Percentiles rank a stretch among this genome's conserved stretches.
Conservation (phyloP, 441 rosid genomes). For the Biscutella laevigata region DNA sequence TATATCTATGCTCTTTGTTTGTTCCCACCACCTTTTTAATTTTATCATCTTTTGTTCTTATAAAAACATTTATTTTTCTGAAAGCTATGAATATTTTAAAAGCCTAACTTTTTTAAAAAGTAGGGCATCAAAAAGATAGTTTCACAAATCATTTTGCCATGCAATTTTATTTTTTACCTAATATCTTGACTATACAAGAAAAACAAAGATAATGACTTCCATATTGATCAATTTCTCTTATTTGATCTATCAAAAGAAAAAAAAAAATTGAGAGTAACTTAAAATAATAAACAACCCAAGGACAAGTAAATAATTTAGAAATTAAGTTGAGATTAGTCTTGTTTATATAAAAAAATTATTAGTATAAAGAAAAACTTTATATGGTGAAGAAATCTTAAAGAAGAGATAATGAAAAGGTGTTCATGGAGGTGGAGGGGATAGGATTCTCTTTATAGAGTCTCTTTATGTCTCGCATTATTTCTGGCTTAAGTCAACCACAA, state of each 20-base stretch:
- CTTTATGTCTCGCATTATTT: constrained; percentile 27
- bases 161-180: constrained; percentile 1
- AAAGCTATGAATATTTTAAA: constrained; percentile 9
- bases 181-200: neutral
- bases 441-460: constrained; percentile 27
- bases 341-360: neutral
- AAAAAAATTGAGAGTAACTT: too few relatives aligned
- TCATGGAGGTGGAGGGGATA: constrained; percentile 27
- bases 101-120: constrained; percentile 12
- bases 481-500: constrained; percentile 28
- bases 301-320: neutral
- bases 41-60: constrained; percentile 9
- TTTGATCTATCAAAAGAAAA: too few relatives aligned
- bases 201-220: neutral
- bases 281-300: neutral
- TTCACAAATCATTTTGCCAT: constrained; percentile 13
- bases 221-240: neutral
- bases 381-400: constrained; percentile 4
- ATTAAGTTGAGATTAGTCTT: neutral
- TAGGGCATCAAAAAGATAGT: neutral
- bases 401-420: constrained; percentile 17
- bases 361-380: neutral
- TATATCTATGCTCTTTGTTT: too few relatives aligned
- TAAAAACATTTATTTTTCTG: constrained; percentile 7
- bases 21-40: constrained; percentile 26